A percentile compares a stretch with the other conserved stretches of the same genome.
Conservation (phyloP, 2,329 filamentous ascomycete species). For the Hymenoscyphus scutula region DNA sequence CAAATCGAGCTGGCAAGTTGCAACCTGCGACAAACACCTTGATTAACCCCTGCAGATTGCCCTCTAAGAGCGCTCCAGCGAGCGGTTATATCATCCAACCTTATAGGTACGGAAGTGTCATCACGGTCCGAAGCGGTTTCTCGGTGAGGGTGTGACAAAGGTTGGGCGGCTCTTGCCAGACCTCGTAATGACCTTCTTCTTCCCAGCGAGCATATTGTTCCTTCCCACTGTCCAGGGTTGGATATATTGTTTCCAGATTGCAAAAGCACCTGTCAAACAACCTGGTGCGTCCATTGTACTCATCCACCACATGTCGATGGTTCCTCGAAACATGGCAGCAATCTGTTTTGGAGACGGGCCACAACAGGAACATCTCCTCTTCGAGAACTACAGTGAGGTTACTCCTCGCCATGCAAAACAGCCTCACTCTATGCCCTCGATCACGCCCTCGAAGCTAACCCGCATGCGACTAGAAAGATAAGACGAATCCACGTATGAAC, state of each 20-base stretch:
- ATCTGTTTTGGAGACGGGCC: neutral
- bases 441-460: neutral
- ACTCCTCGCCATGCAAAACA: neutral
- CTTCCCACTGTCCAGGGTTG: neutral
- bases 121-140: neutral
- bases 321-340: neutral
- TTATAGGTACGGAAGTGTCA: neutral
- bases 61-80: neutral
- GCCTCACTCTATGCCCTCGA: conserved; percentile 2
- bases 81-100: neutral
- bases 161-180: neutral
- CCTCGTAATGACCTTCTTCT: neutral
- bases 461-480: neutral
- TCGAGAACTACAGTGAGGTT: too few species aligned
- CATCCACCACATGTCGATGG: neutral
- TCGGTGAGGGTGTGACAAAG: neutral
- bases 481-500: neutral
- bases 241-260: neutral
- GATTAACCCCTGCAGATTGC: neutral
- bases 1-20: neutral
- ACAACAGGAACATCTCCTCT: neutral
- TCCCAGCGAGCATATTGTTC: neutral
- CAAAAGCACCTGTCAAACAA: neutral
- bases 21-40: neutral
- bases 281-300: neutral